phyloP scores from a whole-genome alignment of 108 stramenopile genomes.

The Cyclotella sp. region DNA sequence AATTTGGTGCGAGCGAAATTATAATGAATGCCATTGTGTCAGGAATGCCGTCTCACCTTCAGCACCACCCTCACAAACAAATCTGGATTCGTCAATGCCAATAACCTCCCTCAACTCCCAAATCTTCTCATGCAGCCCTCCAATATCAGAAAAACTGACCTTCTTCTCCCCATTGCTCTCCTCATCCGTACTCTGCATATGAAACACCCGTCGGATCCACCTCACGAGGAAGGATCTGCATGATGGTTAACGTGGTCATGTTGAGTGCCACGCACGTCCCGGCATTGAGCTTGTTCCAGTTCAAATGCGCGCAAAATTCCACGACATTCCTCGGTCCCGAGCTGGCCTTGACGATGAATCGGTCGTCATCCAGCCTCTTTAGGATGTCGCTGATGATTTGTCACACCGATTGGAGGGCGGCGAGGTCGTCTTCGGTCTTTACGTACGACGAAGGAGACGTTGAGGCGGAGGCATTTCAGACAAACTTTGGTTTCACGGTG shows the following conservation, averaged over 20 bases:
- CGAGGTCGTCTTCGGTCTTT: constrained; percentile 97
- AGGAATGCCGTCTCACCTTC: constrained; percentile 68
- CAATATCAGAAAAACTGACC: constrained; percentile 95
- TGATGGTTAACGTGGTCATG: constrained; percentile 99
- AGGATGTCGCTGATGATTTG: constrained; percentile 98
- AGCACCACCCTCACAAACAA: constrained; percentile 52
- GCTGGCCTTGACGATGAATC: constrained; percentile 94
- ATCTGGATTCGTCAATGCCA: constrained; percentile 98
- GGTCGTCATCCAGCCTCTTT: constrained; percentile 93
- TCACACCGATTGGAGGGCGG: constrained; percentile 94
- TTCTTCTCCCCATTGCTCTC: constrained; percentile 71
- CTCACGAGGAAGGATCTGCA: constrained; percentile 67
- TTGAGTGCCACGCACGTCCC: constrained; percentile 97
- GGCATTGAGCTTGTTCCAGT: constrained; percentile 91
- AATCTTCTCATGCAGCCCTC: constrained; percentile 96
- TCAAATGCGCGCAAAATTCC: constrained; percentile 91
- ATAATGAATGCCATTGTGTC: neutral
- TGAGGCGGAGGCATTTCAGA: constrained; percentile 90
- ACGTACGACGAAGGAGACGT: constrained; percentile 83
- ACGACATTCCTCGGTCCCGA: constrained; percentile 85
- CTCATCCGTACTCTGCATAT: constrained; percentile 95
- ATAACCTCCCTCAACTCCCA: constrained; percentile 97
- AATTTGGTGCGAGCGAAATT: neutral
- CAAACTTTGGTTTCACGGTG: constrained; percentile 93
- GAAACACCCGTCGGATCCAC: constrained; percentile 97